A percentile compares a stretch with the other conserved stretches of the same genome.
Evolutionary conservation across 2,329 filamentous ascomycete species (phyloP).

Genomic region (Xylariaceae sp.): DNA sequence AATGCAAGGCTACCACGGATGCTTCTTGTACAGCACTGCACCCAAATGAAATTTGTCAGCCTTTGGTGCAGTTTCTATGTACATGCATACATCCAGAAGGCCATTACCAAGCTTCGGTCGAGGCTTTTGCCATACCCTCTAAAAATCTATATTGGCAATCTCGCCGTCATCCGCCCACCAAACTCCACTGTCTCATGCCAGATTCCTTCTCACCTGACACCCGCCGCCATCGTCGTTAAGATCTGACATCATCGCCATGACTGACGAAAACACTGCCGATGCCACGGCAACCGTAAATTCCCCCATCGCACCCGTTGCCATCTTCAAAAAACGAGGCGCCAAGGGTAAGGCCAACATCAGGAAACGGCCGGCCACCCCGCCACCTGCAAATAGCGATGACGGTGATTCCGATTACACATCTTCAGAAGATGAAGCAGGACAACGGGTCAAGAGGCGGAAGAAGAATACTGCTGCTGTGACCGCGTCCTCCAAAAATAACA

Average conservation of each 20-base stretch:
- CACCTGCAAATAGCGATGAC: constrained; percentile 56
- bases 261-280: constrained; percentile 10
- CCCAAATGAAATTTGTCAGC: too few species aligned
- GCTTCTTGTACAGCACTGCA: too few species aligned
- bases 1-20: too few species aligned
- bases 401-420: constrained; percentile 64
- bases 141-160: too few species aligned
- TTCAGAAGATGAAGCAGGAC: constrained; percentile 73
- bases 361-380: constrained; percentile 76
- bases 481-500: constrained; percentile 53
- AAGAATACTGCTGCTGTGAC: constrained; percentile 63
- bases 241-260: constrained; percentile 9
- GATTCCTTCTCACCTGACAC: too few species aligned
- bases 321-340: constrained; percentile 82
- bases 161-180: too few species aligned
- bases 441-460: constrained; percentile 72
- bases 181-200: too few species aligned
- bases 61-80: too few species aligned
- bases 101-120: too few species aligned
- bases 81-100: too few species aligned
- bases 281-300: constrained; percentile 14
- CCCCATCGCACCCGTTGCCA: constrained; percentile 48
- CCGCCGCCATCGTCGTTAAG: background rate
- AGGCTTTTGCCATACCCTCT: too few species aligned
- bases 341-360: constrained; percentile 74